These are phyloP conservation scores for Solanum verrucosum DNA, from an alignment of 257 asterid genomes.

Conservation along the genomic window DNA sequence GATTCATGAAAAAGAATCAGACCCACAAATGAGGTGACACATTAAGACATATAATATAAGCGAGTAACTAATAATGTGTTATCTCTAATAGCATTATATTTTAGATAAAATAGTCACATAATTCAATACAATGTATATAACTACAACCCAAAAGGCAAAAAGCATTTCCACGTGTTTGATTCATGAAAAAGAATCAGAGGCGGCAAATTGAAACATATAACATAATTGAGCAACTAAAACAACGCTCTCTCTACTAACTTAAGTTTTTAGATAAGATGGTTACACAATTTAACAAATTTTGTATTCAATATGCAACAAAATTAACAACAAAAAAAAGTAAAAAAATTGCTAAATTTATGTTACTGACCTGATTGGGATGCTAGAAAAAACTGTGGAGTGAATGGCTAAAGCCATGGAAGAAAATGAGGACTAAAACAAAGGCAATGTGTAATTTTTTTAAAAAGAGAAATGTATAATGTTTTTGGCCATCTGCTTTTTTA, in stretches of 20 bases:
- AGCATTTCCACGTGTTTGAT: neutral
- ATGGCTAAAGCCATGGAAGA: slow-evolving; percentile 45
- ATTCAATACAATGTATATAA: neutral
- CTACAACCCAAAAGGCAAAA: neutral
- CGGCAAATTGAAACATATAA: neutral
- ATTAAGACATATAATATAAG: neutral
- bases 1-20: neutral
- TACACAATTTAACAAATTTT: neutral
- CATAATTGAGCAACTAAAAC: neutral
- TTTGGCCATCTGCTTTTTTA: neutral
- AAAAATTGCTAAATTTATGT: neutral
- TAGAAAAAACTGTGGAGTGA: slow-evolving; percentile 39
- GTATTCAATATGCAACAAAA: neutral
- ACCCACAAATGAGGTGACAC: neutral
- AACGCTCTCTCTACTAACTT: neutral
- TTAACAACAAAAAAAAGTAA: neutral
- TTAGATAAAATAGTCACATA: neutral
- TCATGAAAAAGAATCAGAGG: neutral
- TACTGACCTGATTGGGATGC: slow-evolving; percentile 33
- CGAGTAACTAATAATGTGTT: neutral
- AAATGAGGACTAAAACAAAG: neutral
- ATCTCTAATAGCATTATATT: neutral
- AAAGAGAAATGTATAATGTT: neutral
- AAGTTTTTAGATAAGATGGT: too few species aligned
- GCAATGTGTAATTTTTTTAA: neutral